A percentile compares a stretch with the other conserved stretches of the same genome.
Evolutionary conservation across 768 basidiomycete species (phyloP).

Genomic region (Tricholoma flavovirens): DNA sequence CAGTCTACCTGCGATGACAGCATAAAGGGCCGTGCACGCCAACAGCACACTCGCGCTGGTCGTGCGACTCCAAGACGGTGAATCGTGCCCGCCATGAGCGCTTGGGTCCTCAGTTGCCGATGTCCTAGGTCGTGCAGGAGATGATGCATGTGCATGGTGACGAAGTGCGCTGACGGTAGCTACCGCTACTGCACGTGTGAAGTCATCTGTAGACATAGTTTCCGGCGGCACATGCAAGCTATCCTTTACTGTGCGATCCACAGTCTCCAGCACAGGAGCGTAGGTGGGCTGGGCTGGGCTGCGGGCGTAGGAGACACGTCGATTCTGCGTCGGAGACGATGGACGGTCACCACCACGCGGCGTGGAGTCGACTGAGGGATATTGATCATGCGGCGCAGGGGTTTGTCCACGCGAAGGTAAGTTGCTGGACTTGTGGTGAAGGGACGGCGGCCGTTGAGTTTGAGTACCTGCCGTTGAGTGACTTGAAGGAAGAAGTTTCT

Average conservation of each 20-base stretch:
- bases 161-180: constrained; percentile 89
- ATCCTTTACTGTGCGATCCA: constrained; percentile 71
- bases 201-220: constrained; percentile 77
- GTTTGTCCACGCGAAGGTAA: constrained; percentile 12
- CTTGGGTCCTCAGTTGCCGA: constrained; percentile 36
- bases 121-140: constrained; percentile 40
- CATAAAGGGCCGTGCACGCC: constrained; percentile 88
- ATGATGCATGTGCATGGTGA: constrained; percentile 57
- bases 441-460: constrained; percentile 22
- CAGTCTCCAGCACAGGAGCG: constrained; percentile 70
- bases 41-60: constrained; percentile 88
- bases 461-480: constrained; percentile 16
- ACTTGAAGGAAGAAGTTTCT: constrained; percentile 42
- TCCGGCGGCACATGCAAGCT: constrained; percentile 57
- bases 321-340: constrained; percentile 38
- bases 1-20: constrained; percentile 80
- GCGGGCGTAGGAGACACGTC: constrained; percentile 54
- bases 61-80: constrained; percentile 90
- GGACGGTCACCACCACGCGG: constrained; percentile 10
- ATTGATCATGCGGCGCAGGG: constrained; percentile 18
- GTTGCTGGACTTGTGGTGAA: constrained; percentile 44
- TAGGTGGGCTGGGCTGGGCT: constrained; percentile 31
- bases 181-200: constrained; percentile 89
- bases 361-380: constrained; percentile 8
- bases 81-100: constrained; percentile 83